Conservation (phyloP, 495 filamentous ascomycete species). For the Aspergillus avenaceus region DNA sequence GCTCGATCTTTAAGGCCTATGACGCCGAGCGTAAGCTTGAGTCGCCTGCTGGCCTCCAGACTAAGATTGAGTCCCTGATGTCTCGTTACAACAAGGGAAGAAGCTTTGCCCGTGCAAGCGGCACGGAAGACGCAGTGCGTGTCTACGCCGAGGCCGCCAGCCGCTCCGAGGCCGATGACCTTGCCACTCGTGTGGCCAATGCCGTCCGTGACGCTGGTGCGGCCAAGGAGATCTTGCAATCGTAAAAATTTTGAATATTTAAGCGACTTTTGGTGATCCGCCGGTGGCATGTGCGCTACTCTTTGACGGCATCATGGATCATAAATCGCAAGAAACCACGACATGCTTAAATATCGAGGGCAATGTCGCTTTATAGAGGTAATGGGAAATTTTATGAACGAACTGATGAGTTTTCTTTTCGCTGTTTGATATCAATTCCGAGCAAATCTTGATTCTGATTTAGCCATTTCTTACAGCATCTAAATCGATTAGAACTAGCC, state of each 20-base stretch:
- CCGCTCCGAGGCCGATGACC: conserved; percentile 76
- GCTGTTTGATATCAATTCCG: neutral
- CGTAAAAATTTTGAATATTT: conserved; percentile 1
- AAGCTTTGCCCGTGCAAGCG: conserved; percentile 85
- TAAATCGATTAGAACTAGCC: neutral
- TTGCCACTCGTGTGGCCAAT: conserved; percentile 75
- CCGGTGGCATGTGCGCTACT: no score
- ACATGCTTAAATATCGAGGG: neutral
- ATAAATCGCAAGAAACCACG: neutral
- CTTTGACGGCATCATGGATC: no score
- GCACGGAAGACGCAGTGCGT: conserved; percentile 92
- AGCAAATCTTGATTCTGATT: neutral
- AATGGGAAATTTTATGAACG: conserved; percentile 9
- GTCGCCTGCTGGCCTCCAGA: conserved; percentile 72
- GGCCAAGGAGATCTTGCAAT: conserved; percentile 19
- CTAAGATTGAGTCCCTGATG: conserved; percentile 78
- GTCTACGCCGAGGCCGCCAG: conserved; percentile 97
- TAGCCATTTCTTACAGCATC: neutral
- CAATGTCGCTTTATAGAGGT: neutral
- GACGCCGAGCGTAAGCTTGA: conserved; percentile 88
- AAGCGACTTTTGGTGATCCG: neutral
- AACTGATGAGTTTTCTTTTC: conserved; percentile 13
- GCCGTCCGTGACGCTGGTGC: conserved; percentile 54
- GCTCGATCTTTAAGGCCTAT: conserved; percentile 80
- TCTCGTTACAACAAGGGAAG: conserved; percentile 88